Conservation (phyloP, 2,329 filamentous ascomycete species). For the Fusarium luffae region DNA sequence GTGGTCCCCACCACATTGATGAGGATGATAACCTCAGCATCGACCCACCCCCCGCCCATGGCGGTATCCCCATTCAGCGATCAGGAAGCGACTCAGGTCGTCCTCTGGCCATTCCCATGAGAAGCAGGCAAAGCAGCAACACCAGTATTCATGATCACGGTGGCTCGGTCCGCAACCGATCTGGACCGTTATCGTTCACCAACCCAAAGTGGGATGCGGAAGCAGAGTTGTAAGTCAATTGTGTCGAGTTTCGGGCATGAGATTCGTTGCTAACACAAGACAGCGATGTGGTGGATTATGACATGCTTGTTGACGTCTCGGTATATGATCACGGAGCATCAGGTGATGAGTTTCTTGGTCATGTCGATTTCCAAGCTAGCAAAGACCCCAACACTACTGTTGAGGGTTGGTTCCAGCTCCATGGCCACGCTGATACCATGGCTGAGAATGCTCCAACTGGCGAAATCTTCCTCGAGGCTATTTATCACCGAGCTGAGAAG, state of each 20-base stretch:
- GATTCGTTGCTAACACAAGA: constrained; percentile 23
- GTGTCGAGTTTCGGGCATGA: neutral
- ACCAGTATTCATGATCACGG: constrained; percentile 80
- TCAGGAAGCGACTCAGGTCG: constrained; percentile 84
- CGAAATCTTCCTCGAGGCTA: constrained; percentile 87
- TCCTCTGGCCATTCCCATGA: constrained; percentile 95
- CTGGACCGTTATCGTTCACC: constrained; percentile 69
- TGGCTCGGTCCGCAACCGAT: constrained; percentile 67
- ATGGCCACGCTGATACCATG: constrained; percentile 77
- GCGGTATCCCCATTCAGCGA: constrained; percentile 71
- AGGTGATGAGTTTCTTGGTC: constrained; percentile 90
- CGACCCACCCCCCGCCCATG: constrained; percentile 58
- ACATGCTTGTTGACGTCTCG: constrained; percentile 91
- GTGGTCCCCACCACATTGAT: constrained; percentile 76
- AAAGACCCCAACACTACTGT: constrained; percentile 75
- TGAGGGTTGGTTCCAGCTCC: constrained; percentile 86
- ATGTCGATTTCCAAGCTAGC: constrained; percentile 81
- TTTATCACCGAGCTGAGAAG: constrained; percentile 87
- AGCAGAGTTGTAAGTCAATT: constrained; percentile 82
- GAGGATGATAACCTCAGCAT: constrained; percentile 64
- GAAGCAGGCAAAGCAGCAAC: constrained; percentile 95
- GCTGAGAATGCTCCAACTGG: constrained; percentile 81
- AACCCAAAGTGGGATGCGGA: constrained; percentile 96
- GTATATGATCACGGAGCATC: constrained; percentile 86
- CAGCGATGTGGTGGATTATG: constrained; percentile 92